A percentile compares a stretch with the other conserved stretches of the same genome.
These are phyloP conservation scores for Lichtheimia ornata DNA, from an alignment of 371 early-diverging fungal species.

Conservation along the genomic window DNA sequence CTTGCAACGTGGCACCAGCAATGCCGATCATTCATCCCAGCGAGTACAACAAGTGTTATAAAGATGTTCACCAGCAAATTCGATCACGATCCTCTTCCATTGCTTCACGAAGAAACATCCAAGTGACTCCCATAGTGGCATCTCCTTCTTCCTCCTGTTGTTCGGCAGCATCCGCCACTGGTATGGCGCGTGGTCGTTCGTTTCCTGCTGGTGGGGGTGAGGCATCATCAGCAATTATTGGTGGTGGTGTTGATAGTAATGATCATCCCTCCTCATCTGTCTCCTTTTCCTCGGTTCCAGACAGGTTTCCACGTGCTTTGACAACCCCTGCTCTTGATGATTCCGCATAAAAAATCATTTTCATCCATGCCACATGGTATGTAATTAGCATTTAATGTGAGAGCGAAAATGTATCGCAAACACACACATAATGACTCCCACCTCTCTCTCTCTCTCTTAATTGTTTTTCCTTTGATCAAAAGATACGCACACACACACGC, in stretches of 20 bases:
- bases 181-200: slow-evolving; percentile 1
- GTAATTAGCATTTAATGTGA: too few relatives aligned
- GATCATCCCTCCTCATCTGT: not conserved
- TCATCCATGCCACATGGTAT: too few relatives aligned
- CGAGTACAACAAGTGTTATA: slow-evolving; percentile 32
- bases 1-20: slow-evolving; percentile 14
- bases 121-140: not conserved
- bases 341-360: not conserved
- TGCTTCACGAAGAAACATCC: slow-evolving; percentile 6
- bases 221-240: too few relatives aligned
- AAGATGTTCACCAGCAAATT: slow-evolving; percentile 3
- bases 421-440: too few relatives aligned
- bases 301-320: slow-evolving; percentile 9
- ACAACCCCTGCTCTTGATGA: slow-evolving; percentile 10
- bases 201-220: too few relatives aligned
- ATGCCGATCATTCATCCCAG: slow-evolving; percentile 40
- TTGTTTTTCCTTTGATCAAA: not conserved
- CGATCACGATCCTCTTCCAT: slow-evolving; percentile 9
- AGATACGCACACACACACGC: not conserved
- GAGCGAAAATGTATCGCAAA: too few relatives aligned
- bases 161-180: slow-evolving; percentile 4
- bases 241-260: too few relatives aligned
- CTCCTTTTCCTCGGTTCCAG: slow-evolving; percentile 1
- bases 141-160: slow-evolving; percentile 4
- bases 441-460: too few relatives aligned